phyloP scores from a whole-genome alignment of 2,329 filamentous ascomycete species.

The Diplodia mutila region DNA sequence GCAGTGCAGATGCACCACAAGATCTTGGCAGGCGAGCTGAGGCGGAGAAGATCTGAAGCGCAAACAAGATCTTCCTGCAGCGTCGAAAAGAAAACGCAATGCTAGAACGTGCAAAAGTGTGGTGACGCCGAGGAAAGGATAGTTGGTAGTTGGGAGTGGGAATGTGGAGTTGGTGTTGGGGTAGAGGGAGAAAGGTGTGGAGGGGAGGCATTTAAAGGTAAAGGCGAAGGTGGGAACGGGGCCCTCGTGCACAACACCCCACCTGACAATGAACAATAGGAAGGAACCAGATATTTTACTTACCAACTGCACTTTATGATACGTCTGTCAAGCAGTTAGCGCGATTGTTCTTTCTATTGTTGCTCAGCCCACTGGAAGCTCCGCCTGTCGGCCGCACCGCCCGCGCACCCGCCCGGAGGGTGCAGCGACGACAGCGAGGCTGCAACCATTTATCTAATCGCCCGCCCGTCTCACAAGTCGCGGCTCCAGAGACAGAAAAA shows the following conservation, averaged over 20 bases:
- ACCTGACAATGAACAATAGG: neutral
- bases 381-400: conserved; percentile 28
- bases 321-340: conserved; percentile 52
- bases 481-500: neutral
- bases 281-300: conserved; percentile 38
- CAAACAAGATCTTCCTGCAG: neutral
- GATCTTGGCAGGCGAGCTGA: conserved; percentile 11
- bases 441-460: neutral
- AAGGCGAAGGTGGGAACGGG: neutral
- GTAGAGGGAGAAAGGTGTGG: conserved; percentile 1
- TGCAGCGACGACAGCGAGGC: neutral
- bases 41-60: conserved; percentile 2
- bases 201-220: neutral
- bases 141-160: neutral
- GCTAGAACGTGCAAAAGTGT: conserved; percentile 3
- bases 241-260: neutral
- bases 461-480: neutral
- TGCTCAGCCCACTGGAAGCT: conserved; percentile 30
- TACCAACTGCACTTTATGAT: conserved; percentile 79
- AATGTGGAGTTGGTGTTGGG: neutral
- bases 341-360: conserved; percentile 25
- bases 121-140: neutral
- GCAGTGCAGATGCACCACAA: conserved; percentile 16
- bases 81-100: neutral
- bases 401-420: neutral